A percentile compares a stretch with the other conserved stretches of the same genome.
Conservation (phyloP, 2,329 filamentous ascomycete species). For the Colletotrichum phormii region DNA sequence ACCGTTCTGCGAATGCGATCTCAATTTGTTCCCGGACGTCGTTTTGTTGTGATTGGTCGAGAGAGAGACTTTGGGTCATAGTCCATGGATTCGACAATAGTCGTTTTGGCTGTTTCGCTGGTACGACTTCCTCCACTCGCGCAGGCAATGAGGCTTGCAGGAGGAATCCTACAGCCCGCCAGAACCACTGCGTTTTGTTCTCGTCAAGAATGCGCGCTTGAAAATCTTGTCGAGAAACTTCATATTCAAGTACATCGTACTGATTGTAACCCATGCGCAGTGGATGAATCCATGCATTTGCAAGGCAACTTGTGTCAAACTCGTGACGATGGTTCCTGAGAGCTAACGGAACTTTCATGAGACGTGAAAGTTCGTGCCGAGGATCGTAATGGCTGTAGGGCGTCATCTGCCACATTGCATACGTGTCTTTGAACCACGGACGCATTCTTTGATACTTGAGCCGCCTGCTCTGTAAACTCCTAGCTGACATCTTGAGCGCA, state of each 20-base stretch:
- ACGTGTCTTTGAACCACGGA: slow-evolving; percentile 20
- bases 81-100: not conserved
- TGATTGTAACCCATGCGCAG: not conserved
- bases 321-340: slow-evolving; percentile 1
- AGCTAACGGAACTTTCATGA: not conserved
- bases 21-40: not conserved
- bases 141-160: slow-evolving; percentile 15
- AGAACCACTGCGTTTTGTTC: slow-evolving; percentile 26
- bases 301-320: not conserved
- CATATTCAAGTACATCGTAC: not conserved
- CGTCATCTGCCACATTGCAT: slow-evolving; percentile 27
- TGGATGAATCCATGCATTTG: not conserved
- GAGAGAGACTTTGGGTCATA: not conserved
- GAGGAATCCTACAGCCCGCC: slow-evolving; percentile 21
- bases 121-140: not conserved
- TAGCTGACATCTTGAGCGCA: not conserved
- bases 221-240: not conserved
- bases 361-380: not conserved
- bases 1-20: not conserved
- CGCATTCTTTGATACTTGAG: not conserved
- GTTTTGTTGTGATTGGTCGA: not conserved
- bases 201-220: not conserved
- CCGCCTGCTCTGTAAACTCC: not conserved
- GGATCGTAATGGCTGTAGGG: slow-evolving; percentile 8
- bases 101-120: not conserved